These are phyloP conservation scores for Calocera cornea DNA, from an alignment of 768 basidiomycete genomes.

Conservation along the genomic window DNA sequence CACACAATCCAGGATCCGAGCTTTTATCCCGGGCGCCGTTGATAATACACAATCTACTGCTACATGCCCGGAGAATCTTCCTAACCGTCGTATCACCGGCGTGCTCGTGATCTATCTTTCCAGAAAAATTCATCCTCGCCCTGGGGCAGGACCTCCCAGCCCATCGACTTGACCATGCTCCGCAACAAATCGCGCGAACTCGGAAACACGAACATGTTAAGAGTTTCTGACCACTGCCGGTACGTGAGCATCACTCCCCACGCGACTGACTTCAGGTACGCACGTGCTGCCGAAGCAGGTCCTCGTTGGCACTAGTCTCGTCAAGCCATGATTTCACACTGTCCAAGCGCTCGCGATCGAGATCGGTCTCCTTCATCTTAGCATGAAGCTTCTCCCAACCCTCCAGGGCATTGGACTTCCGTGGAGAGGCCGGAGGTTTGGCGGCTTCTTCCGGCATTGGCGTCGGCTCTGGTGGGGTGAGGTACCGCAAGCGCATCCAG, in stretches of 20 bases:
- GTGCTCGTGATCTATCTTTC: not conserved
- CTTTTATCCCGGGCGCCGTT: not conserved
- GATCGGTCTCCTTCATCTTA: not conserved
- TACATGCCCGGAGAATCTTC: no score
- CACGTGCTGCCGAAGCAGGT: not conserved
- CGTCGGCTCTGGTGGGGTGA: not conserved
- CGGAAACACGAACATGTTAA: not conserved
- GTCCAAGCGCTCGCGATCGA: not conserved
- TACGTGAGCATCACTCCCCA: not conserved
- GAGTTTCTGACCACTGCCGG: not conserved
- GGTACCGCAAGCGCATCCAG: constrained; percentile 43
- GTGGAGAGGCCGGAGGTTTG: not conserved
- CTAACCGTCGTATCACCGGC: not conserved
- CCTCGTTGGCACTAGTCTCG: not conserved
- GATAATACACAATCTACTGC: not conserved
- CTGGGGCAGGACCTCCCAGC: not conserved
- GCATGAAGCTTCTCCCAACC: not conserved
- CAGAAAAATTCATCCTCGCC: not conserved
- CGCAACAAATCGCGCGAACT: not conserved
- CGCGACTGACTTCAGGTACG: not conserved
- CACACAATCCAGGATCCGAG: not conserved
- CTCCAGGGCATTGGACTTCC: not conserved
- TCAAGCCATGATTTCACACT: not conserved
- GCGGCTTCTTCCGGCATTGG: not conserved
- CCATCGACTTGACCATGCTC: not conserved